Evolutionary conservation across 108 stramenopile species (phyloP), one percentile per base, ranked within the genome.

Genomic region (Cyclotella choctawhatcheeana): DNA sequence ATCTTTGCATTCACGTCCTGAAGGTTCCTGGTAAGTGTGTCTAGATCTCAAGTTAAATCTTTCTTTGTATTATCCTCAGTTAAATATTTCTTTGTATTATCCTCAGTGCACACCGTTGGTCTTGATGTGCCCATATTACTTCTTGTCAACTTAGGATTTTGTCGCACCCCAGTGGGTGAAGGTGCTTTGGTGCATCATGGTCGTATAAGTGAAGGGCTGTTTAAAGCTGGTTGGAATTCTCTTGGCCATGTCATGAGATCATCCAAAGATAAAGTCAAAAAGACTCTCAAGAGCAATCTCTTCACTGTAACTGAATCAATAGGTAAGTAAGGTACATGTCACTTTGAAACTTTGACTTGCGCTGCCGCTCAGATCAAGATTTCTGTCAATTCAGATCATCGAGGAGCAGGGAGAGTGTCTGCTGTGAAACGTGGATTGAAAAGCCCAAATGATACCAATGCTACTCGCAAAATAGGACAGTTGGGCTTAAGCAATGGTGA

Each of bases 91-190:
- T 10, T 40, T 40, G 8, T 12, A 40, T 10, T 40, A 6, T 12
- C 12, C 17, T 62, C 64, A 18, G 37, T 78, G 20, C 59, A 63
- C 48, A 83, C 91, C 21, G 93, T 97, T 30, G 93, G 95, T 5
- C 77, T 97, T 10, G 95, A 96, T 74, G 86, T 89, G 1, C 96
- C 95, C 5, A 80, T 98, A 22, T 53, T 93, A n/a, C 83, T 98
- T 56, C 67, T 93, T 24, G 81, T 98, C 44, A 97, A 98, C 73
- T 70, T 98, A 13, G 91, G 93, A 17, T 97, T 91, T 70, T 95
- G 92, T 56, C 79, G 89, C 27, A 95, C 94, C 0, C 92, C 93
- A n/a, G 82, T 89, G 59, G 91, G 89, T 14, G 93, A 96, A 74
- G 95, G 93, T 12, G 93, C 92, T 22, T 73, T 96, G 43, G 84